phyloP scores from a whole-genome alignment of 805 yeast genomes.

The Candida bentonensis region DNA sequence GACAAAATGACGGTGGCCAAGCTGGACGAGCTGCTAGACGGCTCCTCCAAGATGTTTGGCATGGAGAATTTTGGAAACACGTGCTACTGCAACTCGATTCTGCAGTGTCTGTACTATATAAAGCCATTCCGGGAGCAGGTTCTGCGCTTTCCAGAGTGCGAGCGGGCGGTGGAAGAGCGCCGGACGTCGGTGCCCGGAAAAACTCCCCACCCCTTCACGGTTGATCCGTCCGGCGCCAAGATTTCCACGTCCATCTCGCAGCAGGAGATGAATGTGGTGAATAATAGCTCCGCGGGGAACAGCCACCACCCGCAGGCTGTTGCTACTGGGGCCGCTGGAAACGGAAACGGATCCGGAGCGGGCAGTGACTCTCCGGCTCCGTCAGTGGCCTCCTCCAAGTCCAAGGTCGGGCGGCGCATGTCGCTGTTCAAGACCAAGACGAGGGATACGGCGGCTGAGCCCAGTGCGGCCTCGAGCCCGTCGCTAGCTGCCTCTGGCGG shows the following conservation, averaged over 20 bases:
- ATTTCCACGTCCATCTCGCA: constrained; percentile 5
- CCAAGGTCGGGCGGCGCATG: constrained; percentile 2
- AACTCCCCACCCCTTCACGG: constrained; percentile 21
- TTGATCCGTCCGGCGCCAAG: constrained; percentile 12
- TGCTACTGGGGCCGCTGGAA: constrained; percentile 6
- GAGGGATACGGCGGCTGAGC: neutral
- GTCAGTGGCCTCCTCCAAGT: neutral
- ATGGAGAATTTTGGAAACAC: constrained; percentile 44
- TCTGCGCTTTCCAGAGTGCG: constrained; percentile 30
- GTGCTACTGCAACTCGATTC: constrained; percentile 85
- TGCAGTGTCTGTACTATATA: constrained; percentile 76
- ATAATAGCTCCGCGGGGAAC: too few relatives aligned
- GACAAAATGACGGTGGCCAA: neutral
- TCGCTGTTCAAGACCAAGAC: constrained; percentile 5
- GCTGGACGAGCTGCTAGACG: neutral
- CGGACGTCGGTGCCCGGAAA: constrained; percentile 25
- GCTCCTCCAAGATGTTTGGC: constrained; percentile 22
- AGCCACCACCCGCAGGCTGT: too few relatives aligned
- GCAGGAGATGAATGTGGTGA: neutral
- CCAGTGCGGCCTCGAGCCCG: neutral
- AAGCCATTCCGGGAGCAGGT: constrained; percentile 49
- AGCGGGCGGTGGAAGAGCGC: constrained; percentile 19
- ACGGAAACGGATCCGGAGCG: constrained; percentile 9
- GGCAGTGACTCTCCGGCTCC: neutral
- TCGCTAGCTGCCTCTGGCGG: constrained; percentile 5